Evolutionary conservation across 345 rosid species (phyloP).

Genomic region (Rhodamnia argentea): DNA sequence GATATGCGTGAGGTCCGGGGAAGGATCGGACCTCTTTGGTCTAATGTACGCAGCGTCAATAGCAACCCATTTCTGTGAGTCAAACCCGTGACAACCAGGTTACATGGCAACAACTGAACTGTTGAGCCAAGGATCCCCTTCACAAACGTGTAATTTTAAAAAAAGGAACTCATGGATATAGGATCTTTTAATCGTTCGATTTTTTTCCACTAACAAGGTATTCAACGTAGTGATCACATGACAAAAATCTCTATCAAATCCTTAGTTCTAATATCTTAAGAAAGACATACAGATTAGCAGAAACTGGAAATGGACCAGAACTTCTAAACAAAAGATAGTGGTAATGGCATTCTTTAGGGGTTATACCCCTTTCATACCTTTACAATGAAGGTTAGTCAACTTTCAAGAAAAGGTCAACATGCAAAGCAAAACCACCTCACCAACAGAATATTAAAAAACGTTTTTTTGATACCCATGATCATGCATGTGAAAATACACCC

Average conservation of each 20-base stretch:
- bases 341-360: too few species aligned
- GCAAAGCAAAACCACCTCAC: neutral
- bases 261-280: neutral
- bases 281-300: neutral
- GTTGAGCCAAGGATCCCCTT: too few species aligned
- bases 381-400: neutral
- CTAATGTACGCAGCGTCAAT: neutral
- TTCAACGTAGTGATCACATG: neutral
- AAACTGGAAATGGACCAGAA: neutral
- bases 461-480: neutral
- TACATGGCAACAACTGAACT: too few species aligned
- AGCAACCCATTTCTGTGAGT: neutral
- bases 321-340: neutral
- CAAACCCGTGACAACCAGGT: too few species aligned
- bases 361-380: neutral
- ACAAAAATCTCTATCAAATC: neutral
- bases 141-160: too few species aligned
- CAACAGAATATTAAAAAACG: neutral
- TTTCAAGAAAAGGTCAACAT: neutral
- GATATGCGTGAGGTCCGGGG: neutral
- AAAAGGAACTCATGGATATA: too few species aligned
- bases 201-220: neutral
- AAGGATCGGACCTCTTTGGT: neutral
- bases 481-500: neutral
- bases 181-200: neutral